Evolutionary conservation across 352 stramenopile species (phyloP).

Genomic region (Phytophthora megakarya): DNA sequence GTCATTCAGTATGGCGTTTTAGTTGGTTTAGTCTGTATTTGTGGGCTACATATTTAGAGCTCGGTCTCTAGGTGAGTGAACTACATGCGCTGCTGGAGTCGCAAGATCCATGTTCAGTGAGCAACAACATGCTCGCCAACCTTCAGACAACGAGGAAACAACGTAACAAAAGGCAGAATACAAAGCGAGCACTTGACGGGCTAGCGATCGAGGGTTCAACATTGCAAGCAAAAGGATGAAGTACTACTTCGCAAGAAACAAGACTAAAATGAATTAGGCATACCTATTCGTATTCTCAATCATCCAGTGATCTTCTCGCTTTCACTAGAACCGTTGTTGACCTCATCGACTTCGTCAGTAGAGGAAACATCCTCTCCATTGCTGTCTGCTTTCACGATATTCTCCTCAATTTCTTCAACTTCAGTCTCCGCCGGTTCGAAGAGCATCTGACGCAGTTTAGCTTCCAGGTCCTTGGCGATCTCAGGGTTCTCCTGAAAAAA

Average conservation of each 20-base stretch:
- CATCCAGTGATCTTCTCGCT: conserved; percentile 23
- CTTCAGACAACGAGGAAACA: conserved; percentile 40
- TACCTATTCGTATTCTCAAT: too few relatives aligned
- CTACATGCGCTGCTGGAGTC: conserved; percentile 24
- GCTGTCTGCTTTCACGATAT: conserved; percentile 1
- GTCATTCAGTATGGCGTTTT: conserved; percentile 87
- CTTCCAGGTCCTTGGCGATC: conserved; percentile 72
- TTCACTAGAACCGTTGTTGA: conserved; percentile 15
- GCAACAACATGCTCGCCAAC: conserved; percentile 32
- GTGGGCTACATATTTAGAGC: conserved; percentile 60
- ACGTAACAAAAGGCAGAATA: conserved; percentile 39
- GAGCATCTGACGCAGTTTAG: conserved; percentile 66
- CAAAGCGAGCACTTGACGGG: conserved; percentile 29
- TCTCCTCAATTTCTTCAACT: conserved; percentile 7
- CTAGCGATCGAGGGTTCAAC: conserved; percentile 20
- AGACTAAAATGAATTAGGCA: too few relatives aligned
- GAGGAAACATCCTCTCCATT: conserved; percentile 5
- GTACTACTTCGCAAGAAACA: not conserved
- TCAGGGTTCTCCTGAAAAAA: conserved; percentile 80
- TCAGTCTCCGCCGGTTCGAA: conserved; percentile 41
- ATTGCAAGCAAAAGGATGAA: conserved; percentile 26
- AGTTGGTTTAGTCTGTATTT: conserved; percentile 47
- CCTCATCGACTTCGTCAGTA: conserved; percentile 1
- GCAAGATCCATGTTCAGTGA: conserved; percentile 20
- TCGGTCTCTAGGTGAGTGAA: conserved; percentile 40